phyloP scores from a whole-genome alignment of 768 basidiomycete genomes.

The Hortiboletus campestris region DNA sequence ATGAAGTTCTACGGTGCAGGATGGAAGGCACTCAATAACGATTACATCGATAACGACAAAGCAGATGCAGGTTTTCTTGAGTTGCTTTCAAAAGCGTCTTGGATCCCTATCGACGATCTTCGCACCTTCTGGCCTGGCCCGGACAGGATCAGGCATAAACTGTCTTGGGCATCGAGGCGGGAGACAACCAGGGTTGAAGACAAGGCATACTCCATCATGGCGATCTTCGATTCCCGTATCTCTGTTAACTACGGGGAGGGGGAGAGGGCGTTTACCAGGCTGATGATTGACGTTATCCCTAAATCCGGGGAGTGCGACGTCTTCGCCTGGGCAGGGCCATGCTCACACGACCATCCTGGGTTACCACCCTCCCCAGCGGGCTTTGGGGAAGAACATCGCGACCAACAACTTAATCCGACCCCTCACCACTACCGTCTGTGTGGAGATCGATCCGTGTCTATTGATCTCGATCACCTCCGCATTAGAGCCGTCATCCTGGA shows the following conservation, averaged over 20 bases:
- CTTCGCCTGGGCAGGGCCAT: slow-evolving; percentile 24
- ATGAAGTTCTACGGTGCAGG: slow-evolving; percentile 22
- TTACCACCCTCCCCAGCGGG: slow-evolving; percentile 15
- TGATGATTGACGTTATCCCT: slow-evolving; percentile 18
- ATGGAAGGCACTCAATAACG: slow-evolving; percentile 18
- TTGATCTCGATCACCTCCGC: not conserved
- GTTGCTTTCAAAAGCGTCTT: slow-evolving; percentile 12
- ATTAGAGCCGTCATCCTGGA: slow-evolving; percentile 12
- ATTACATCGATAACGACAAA: slow-evolving; percentile 21
- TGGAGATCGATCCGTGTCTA: slow-evolving; percentile 20
- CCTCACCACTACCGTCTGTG: slow-evolving; percentile 19
- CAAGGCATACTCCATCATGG: slow-evolving; percentile 19
- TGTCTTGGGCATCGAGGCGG: slow-evolving; percentile 20
- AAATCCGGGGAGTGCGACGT: slow-evolving; percentile 19
- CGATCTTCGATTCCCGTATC: slow-evolving; percentile 16
- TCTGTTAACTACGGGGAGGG: slow-evolving; percentile 12
- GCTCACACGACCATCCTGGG: slow-evolving; percentile 2
- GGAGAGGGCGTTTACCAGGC: slow-evolving; percentile 12
- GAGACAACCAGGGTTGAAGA: slow-evolving; percentile 11
- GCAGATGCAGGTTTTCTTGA: slow-evolving; percentile 16
- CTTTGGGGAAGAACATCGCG: slow-evolving; percentile 3
- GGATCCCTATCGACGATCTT: slow-evolving; percentile 12
- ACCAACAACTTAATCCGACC: not conserved
- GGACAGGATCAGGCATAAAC: slow-evolving; percentile 18
- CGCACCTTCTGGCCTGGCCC: slow-evolving; percentile 19